Percentiles rank a stretch among this genome's conserved stretches.
phyloP scores from a whole-genome alignment of 176 grass and related monocot genomes.

The Poa pratensis region DNA sequence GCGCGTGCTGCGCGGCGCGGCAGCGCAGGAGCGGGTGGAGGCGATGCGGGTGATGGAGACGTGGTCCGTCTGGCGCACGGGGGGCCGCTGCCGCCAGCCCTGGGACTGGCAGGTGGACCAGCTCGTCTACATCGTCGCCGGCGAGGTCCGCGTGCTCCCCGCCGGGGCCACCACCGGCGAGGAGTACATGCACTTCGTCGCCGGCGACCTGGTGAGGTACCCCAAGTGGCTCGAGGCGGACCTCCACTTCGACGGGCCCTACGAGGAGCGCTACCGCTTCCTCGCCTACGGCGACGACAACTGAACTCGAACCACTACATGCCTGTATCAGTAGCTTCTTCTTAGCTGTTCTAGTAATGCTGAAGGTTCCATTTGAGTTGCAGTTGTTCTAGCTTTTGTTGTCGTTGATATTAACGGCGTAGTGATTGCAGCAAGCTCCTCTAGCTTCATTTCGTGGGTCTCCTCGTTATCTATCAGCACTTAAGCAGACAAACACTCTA shows the following conservation, averaged over 20 bases:
- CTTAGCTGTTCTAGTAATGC: not conserved
- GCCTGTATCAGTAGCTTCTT: not conserved
- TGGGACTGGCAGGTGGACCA: constrained; percentile 99
- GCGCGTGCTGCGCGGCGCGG: constrained; percentile 71
- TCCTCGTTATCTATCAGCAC: not conserved
- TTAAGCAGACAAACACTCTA: not conserved
- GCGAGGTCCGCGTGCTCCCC: constrained; percentile 85
- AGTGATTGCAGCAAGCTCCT: not conserved
- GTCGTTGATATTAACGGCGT: not conserved
- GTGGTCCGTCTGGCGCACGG: constrained; percentile 84
- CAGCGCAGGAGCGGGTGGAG: constrained; percentile 57
- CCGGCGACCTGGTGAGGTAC: constrained; percentile 87
- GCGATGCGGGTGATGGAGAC: constrained; percentile 65
- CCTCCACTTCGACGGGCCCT: constrained; percentile 87
- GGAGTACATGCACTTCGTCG: constrained; percentile 84
- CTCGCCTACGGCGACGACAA: constrained; percentile 83
- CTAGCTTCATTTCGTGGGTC: not conserved
- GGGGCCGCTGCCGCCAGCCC: constrained; percentile 65
- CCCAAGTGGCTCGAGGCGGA: constrained; percentile 94
- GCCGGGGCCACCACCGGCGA: constrained; percentile 74
- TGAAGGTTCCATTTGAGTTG: not conserved
- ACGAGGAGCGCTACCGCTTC: constrained; percentile 91
- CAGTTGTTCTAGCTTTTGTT: not conserved
- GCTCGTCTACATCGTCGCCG: constrained; percentile 84
- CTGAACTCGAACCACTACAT: not conserved